Evolutionary conservation across 805 yeast genomes (phyloP).

Genomic region (Zygoascus biomembranicola): DNA sequence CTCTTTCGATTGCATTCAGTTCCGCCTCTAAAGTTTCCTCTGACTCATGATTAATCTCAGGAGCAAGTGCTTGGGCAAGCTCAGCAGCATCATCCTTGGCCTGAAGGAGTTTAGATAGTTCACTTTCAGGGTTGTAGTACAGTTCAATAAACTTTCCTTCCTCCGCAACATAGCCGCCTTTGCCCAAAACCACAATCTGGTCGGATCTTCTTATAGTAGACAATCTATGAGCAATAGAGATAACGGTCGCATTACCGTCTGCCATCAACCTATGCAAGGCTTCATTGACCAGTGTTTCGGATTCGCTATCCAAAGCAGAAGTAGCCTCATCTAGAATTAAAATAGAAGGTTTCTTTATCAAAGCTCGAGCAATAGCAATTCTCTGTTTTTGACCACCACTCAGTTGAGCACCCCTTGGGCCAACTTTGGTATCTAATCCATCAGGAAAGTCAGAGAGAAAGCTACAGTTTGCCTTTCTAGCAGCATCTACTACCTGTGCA

Average conservation of each 20-base stretch:
- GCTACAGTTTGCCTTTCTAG: conserved; percentile 66
- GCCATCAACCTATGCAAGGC: conserved; percentile 51
- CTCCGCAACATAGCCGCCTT: conserved; percentile 68
- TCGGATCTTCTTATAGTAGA: conserved; percentile 81
- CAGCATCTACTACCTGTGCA: conserved; percentile 50
- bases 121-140: conserved; percentile 37
- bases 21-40: conserved; percentile 25
- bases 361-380: conserved; percentile 82
- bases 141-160: conserved; percentile 53
- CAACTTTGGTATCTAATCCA: conserved; percentile 73
- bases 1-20: conserved; percentile 25
- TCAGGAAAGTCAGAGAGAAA: conserved; percentile 74
- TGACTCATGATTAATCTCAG: conserved; percentile 19
- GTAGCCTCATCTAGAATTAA: conserved; percentile 90
- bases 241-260: conserved; percentile 49
- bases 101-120: conserved; percentile 30
- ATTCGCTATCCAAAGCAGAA: conserved; percentile 82
- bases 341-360: conserved; percentile 70
- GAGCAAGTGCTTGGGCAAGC: not conserved
- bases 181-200: conserved; percentile 68
- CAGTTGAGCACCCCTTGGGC: conserved; percentile 79
- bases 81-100: conserved; percentile 3
- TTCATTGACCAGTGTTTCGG: conserved; percentile 76
- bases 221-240: conserved; percentile 86
- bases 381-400: conserved; percentile 96